These are phyloP conservation scores for Linaria vulgaris DNA, from an alignment of 257 asterid species.

Conservation along the genomic window DNA sequence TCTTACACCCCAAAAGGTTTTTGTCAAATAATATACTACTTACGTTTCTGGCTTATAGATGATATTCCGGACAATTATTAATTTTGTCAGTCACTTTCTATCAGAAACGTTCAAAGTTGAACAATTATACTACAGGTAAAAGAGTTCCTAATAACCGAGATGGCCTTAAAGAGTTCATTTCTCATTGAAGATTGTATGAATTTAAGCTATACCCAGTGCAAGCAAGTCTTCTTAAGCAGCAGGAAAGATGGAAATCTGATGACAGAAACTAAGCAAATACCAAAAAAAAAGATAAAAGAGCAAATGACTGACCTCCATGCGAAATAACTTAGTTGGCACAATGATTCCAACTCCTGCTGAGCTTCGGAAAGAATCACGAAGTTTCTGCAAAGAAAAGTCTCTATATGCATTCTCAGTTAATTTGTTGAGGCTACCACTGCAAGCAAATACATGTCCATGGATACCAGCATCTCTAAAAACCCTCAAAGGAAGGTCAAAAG, in stretches of 20 bases:
- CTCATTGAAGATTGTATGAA: background rate
- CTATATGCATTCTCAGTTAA: slow-evolving; percentile 61
- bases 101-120: background rate
- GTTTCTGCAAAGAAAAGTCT: slow-evolving; percentile 51
- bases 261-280: background rate
- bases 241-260: slow-evolving; percentile 3
- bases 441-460: slow-evolving; percentile 86
- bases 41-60: background rate
- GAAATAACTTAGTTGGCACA: slow-evolving; percentile 81
- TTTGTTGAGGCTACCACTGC: slow-evolving; percentile 84
- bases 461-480: slow-evolving; percentile 81
- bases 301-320: slow-evolving; percentile 76
- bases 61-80: slow-evolving; percentile 14
- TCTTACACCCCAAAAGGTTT: background rate
- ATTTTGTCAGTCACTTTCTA: background rate
- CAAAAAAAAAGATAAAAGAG: too few species aligned
- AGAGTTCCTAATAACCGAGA: background rate
- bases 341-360: slow-evolving; percentile 76
- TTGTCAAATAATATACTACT: background rate
- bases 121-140: slow-evolving; percentile 10
- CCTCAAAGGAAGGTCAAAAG: slow-evolving; percentile 88
- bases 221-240: slow-evolving; percentile 1
- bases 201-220: slow-evolving; percentile 2
- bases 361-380: slow-evolving; percentile 73
- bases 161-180: background rate